Percentiles rank a stretch among this genome's conserved stretches.
These are phyloP conservation scores for Coemansia sp. DNA, from an alignment of 192 early-diverging fungal species.

Conservation along the genomic window DNA sequence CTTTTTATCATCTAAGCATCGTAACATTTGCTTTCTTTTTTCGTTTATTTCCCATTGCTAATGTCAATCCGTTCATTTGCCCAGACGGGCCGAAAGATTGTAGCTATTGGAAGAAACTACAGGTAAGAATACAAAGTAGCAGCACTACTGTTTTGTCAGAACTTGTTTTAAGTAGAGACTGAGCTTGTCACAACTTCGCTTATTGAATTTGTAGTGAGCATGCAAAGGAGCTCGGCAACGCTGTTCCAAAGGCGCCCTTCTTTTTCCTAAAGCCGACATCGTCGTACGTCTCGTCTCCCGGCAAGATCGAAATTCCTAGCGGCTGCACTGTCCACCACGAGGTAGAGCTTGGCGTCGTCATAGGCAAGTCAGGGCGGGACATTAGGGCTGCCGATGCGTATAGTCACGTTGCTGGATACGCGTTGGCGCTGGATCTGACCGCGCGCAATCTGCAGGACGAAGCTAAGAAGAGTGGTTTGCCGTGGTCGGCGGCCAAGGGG, in stretches of 20 bases:
- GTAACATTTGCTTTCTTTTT: background rate
- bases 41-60: conserved; percentile 3
- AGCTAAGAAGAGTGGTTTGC: conserved; percentile 80
- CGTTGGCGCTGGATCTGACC: conserved; percentile 89
- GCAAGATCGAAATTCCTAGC: conserved; percentile 76
- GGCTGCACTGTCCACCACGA: conserved; percentile 86
- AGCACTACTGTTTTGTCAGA: no score
- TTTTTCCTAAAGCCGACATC: conserved; percentile 94
- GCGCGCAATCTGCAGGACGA: conserved; percentile 85
- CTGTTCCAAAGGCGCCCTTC: conserved; percentile 84
- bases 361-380: conserved; percentile 77
- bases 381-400: conserved; percentile 64
- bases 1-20: background rate
- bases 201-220: conserved; percentile 69
- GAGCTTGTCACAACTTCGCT: background rate
- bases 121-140: conserved; percentile 62
- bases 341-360: conserved; percentile 91
- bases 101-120: conserved; percentile 92
- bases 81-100: conserved; percentile 77
- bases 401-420: conserved; percentile 72
- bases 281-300: conserved; percentile 68
- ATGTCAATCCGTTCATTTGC: conserved; percentile 43
- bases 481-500: conserved; percentile 92
- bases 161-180: no score
- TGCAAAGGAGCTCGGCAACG: conserved; percentile 90